These are phyloP conservation scores for Exidia glandulosa DNA, from an alignment of 768 basidiomycete species.

Conservation along the genomic window DNA sequence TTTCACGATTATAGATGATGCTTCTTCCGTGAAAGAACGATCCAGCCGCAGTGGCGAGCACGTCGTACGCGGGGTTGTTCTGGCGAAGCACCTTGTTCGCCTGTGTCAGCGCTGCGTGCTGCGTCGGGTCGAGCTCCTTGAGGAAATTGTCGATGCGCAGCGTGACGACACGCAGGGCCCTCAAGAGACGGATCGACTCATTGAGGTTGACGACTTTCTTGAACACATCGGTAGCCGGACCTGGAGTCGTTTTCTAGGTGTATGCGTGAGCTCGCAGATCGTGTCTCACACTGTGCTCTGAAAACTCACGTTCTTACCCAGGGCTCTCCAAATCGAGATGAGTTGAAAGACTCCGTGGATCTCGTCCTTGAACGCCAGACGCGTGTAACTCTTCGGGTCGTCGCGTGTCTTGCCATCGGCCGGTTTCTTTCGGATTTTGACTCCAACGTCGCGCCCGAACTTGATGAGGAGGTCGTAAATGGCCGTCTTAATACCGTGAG, in stretches of 20 bases:
- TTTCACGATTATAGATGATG: neutral
- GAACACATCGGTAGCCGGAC: neutral
- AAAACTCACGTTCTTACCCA: neutral
- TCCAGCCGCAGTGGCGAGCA: neutral
- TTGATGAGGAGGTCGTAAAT: neutral
- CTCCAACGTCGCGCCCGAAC: neutral
- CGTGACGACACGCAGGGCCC: neutral
- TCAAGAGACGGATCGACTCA: neutral
- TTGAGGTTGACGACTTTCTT: neutral
- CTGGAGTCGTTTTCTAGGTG: neutral
- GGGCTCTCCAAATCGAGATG: neutral
- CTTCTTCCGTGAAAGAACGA: neutral
- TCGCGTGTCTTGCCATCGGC: neutral
- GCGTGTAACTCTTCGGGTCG: neutral
- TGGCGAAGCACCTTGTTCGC: neutral
- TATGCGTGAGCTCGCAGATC: neutral
- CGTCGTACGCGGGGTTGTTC: neutral
- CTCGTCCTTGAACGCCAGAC: neutral
- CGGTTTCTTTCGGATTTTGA: neutral
- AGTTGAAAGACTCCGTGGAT: neutral
- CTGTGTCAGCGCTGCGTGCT: neutral
- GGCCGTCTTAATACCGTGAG: neutral
- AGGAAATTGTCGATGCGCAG: neutral
- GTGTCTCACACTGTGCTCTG: neutral
- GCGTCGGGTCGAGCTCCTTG: neutral